These are phyloP conservation scores for Silene vulgaris DNA, from an alignment of 179 eudicot genomes.

Conservation along the genomic window DNA sequence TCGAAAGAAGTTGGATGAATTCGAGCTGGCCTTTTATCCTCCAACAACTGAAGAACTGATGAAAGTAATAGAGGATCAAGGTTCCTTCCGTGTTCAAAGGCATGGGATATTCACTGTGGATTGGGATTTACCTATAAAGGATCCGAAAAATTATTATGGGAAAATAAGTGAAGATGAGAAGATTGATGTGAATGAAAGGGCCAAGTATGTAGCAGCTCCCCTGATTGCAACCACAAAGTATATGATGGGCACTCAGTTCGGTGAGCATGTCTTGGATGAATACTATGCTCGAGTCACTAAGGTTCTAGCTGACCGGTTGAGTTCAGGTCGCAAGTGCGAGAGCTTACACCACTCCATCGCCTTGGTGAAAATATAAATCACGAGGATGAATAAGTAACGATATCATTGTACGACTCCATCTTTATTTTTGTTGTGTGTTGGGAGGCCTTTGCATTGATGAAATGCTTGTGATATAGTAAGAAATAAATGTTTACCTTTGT, in stretches of 20 bases:
- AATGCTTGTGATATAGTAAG: constrained; percentile 11
- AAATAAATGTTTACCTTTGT: neutral
- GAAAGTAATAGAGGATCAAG: constrained; percentile 15
- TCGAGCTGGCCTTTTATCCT: constrained; percentile 23
- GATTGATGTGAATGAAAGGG: constrained; percentile 13
- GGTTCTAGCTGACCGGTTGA: constrained; percentile 20
- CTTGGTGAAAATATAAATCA: constrained; percentile 13
- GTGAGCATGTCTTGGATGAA: constrained; percentile 19
- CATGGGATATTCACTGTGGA: constrained; percentile 20
- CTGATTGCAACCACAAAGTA: constrained; percentile 20
- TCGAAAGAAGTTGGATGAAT: constrained; percentile 22
- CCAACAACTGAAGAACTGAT: constrained; percentile 22
- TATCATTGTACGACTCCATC: neutral
- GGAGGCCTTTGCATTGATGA: neutral
- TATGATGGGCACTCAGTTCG: constrained; percentile 24
- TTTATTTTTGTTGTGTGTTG: neutral
- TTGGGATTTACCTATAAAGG: constrained; percentile 20
- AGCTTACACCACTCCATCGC: constrained; percentile 21
- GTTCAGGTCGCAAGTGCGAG: constrained; percentile 20
- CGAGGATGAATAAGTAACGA: neutral
- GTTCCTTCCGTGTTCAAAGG: constrained; percentile 16
- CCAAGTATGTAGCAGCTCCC: constrained; percentile 18
- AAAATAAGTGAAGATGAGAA: neutral
- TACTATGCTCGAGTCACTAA: constrained; percentile 18
- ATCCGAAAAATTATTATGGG: constrained; percentile 1